A percentile compares a stretch with the other conserved stretches of the same genome.
Conservation (phyloP, 192 early-diverging fungal species). For the Rhizoclosmatium globosum region DNA sequence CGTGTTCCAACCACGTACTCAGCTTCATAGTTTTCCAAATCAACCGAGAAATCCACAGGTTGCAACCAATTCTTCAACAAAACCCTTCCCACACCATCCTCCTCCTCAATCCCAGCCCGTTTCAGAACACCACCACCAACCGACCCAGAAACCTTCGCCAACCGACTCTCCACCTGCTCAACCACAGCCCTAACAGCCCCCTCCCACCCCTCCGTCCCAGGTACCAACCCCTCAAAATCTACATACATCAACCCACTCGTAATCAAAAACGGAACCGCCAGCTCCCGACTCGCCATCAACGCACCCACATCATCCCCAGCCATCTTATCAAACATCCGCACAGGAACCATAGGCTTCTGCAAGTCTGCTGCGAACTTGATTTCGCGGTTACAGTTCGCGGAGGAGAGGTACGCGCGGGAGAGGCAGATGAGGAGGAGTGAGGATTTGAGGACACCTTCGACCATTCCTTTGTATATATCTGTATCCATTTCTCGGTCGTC, state of each 20-base stretch:
- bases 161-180: not conserved
- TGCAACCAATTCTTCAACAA: slow-evolving; percentile 21
- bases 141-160: not conserved
- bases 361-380: slow-evolving; percentile 31
- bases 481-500: slow-evolving; percentile 32
- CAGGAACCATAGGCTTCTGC: slow-evolving; percentile 21
- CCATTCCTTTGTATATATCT: slow-evolving; percentile 30
- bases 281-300: not conserved
- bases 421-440: slow-evolving; percentile 27
- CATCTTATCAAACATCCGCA: slow-evolving; percentile 11
- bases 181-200: not conserved
- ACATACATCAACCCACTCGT: slow-evolving; percentile 20
- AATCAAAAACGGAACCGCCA: slow-evolving; percentile 23
- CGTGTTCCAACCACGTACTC: slow-evolving; percentile 33
- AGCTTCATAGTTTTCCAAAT: slow-evolving; percentile 16
- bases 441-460: slow-evolving; percentile 19
- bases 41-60: slow-evolving; percentile 26
- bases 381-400: slow-evolving; percentile 26
- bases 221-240: slow-evolving; percentile 11
- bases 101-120: not conserved
- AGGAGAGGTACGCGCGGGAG: slow-evolving; percentile 11
- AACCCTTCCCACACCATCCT: not conserved
- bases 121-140: not conserved
- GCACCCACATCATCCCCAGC: not conserved
- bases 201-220: slow-evolving; percentile 6